A percentile compares a stretch with the other conserved stretches of the same genome.
phyloP scores from a whole-genome alignment of 176 grass and related monocot genomes.

The Rhipidocladum racemiflorum region DNA sequence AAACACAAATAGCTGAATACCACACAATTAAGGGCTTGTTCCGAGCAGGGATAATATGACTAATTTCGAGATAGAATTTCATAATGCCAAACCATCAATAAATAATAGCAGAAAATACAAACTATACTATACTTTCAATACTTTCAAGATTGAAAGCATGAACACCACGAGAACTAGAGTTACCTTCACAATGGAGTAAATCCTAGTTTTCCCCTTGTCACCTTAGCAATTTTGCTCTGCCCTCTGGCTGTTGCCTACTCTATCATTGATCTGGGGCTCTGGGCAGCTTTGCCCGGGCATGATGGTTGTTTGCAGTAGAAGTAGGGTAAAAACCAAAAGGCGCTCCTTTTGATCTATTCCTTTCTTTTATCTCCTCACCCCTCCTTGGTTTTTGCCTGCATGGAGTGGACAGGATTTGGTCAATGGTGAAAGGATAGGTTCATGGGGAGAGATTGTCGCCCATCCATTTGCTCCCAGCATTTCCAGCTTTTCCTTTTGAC shows the following conservation, averaged over 20 bases:
- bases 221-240: background rate
- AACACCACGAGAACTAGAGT: background rate
- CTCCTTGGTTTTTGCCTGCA: background rate
- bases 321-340: conserved; percentile 34
- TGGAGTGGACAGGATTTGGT: conserved; percentile 44
- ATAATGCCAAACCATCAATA: background rate
- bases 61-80: background rate
- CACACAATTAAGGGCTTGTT: background rate
- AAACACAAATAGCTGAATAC: background rate
- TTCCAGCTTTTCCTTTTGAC: conserved; percentile 3
- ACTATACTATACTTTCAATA: background rate
- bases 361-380: conserved; percentile 13
- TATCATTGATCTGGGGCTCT: conserved; percentile 28
- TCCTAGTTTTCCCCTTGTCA: background rate
- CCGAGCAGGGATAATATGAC: background rate
- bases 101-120: background rate
- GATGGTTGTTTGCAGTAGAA: conserved; percentile 36
- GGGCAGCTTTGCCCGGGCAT: conserved; percentile 28
- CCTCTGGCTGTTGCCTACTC: background rate
- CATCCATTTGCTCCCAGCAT: conserved; percentile 33
- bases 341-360: conserved; percentile 12
- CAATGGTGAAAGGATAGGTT: conserved; percentile 17
- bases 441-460: conserved; percentile 31
- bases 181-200: conserved; percentile 13
- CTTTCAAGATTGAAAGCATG: background rate